phyloP scores from a whole-genome alignment of 2,329 filamentous ascomycete species.

The Pseudocercospora eumusae region DNA sequence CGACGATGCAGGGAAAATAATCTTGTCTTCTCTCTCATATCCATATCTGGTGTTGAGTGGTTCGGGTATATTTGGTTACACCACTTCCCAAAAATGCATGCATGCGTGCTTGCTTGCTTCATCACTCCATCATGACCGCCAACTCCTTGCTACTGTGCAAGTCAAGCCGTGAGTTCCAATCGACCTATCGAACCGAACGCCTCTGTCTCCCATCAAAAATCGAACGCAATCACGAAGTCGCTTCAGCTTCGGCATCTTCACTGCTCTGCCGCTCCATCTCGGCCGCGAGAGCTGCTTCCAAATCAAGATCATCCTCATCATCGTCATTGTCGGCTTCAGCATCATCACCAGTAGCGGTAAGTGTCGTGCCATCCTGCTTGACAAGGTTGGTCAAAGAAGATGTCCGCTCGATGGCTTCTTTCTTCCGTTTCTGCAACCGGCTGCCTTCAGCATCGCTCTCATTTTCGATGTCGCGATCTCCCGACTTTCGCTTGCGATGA shows the following conservation, averaged over 20 bases:
- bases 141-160: conserved; percentile 15
- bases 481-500: conserved; percentile 37
- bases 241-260: conserved; percentile 21
- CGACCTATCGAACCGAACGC: conserved; percentile 3
- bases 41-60: background rate
- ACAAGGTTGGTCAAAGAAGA: conserved; percentile 48
- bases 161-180: background rate
- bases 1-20: background rate
- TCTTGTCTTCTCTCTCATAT: background rate
- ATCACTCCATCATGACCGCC: conserved; percentile 4
- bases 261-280: conserved; percentile 42
- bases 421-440: conserved; percentile 51
- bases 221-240: background rate
- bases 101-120: background rate
- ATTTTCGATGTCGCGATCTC: conserved; percentile 38
- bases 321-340: conserved; percentile 43
- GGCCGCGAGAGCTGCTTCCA: conserved; percentile 58
- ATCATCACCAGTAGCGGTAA: conserved; percentile 42
- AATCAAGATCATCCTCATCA: conserved; percentile 47
- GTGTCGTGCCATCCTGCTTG: conserved; percentile 24
- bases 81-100: background rate
- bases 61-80: conserved; percentile 2
- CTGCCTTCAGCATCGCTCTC: conserved; percentile 48
- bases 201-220: background rate
- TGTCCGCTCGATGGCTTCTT: conserved; percentile 49